Evolutionary conservation across 192 early-diverging fungal genomes (phyloP).

Genomic region (Gigaspora rosea): DNA sequence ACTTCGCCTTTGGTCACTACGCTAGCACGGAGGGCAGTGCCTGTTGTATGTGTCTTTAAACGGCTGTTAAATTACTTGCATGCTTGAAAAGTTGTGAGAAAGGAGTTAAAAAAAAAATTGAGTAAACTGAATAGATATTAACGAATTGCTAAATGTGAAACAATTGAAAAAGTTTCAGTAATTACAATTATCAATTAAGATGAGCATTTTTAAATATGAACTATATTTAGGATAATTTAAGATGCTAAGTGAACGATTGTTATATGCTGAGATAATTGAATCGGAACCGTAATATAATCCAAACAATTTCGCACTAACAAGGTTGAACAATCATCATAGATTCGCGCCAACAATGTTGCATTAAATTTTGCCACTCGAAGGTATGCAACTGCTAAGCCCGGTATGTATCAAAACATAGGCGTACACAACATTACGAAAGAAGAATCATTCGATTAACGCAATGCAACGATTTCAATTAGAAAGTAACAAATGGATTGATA

Average conservation of each 20-base stretch:
- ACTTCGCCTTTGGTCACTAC: not conserved
- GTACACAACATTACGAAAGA: not conserved
- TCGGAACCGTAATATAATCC: not conserved
- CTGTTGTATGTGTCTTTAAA: slow-evolving; percentile 13
- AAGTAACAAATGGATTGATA: not conserved
- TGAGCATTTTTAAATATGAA: too few species aligned
- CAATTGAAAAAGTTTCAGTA: too few species aligned
- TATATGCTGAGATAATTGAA: not conserved
- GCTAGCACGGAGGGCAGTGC: not conserved
- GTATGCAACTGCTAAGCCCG: slow-evolving; percentile 40
- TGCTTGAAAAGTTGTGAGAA: not conserved
- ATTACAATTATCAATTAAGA: too few species aligned
- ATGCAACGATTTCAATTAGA: not conserved
- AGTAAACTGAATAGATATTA: not conserved
- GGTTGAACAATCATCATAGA: slow-evolving; percentile 21
- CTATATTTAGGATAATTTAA: too few species aligned
- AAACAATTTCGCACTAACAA: not conserved
- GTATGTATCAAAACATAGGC: slow-evolving; percentile 17
- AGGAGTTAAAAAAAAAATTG: not conserved
- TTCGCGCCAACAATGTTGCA: slow-evolving; percentile 36
- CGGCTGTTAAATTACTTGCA: not conserved
- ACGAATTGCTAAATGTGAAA: too few species aligned
- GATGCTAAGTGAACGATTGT: too few species aligned
- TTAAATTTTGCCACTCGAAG: slow-evolving; percentile 31
- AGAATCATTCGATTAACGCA: not conserved